Evolutionary conservation across 2,329 filamentous ascomycete species (phyloP), one percentile per base, ranked within the genome.

Genomic region (Phialocephala subalpina): DNA sequence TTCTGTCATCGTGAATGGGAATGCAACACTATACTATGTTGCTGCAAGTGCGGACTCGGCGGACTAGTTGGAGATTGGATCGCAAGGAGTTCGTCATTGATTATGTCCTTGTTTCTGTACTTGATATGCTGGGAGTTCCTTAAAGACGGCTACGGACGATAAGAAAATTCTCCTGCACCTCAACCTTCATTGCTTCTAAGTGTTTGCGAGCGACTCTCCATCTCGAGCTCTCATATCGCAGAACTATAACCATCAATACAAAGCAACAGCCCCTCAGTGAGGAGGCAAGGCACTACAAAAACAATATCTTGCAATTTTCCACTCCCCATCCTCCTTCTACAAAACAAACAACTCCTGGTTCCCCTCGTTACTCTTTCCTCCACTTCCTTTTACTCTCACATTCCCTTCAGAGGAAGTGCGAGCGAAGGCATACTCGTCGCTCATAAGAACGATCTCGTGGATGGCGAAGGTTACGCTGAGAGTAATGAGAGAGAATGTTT

Each of bases 291-390:
- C 38, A 33, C 33, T 56, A n/a, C 33, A 62, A 49, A 66, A 66
- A 33, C 64, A 63, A 58, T 67, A 58, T 16, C 65, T 58, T 1
- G 61, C 61, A 64, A 67, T 67, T 22, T 67, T 61, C 65, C 65
- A 67, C 18, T 27, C 40, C 16, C 61, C 57, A 20, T 58, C 57
- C 3, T 60, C 49, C 33, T 58, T 67, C 58, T 63, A 29, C 49
- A 67, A 33, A 6, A 67, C 52, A 45, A 67, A 64, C 4, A 67
- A 35, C 33, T 67, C 60, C 38, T 63, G 64, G 25, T 67, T 63
- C 16, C 47, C 45, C 12, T 67, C 55, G 16, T 36, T 20, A 2
- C 36, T 56, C 18, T 45, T 52, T 9, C 47, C 45, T 2, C 47
- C 56, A 4, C 45, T 55, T 6, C 20, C 35, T 18, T 60, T 53